A percentile compares a stretch with the other conserved stretches of the same genome.
These are phyloP conservation scores for Parasarocladium wereldwijsianum DNA, from an alignment of 2,329 filamentous ascomycete genomes.

Conservation along the genomic window DNA sequence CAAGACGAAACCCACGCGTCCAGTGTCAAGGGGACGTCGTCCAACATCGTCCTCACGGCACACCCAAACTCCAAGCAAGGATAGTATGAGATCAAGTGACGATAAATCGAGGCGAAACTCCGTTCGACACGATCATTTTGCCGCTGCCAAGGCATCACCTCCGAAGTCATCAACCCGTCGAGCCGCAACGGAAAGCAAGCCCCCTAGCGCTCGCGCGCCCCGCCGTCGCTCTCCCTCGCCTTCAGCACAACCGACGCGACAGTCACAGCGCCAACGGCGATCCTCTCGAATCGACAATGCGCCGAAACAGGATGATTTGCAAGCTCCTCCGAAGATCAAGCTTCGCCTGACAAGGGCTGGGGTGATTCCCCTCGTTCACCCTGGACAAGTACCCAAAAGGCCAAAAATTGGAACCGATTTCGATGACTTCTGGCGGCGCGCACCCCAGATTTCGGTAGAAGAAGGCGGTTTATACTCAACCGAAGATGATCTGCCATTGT, in stretches of 20 bases:
- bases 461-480: constrained; percentile 39
- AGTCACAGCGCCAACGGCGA: constrained; percentile 26
- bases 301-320: constrained; percentile 10
- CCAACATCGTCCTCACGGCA: constrained; percentile 7
- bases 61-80: constrained; percentile 16
- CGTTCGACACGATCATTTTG: constrained; percentile 10
- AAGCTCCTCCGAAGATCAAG: constrained; percentile 31
- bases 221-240: constrained; percentile 28
- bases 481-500: constrained; percentile 42
- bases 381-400: constrained; percentile 38
- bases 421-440: constrained; percentile 40
- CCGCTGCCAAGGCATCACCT: constrained; percentile 13
- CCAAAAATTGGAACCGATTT: constrained; percentile 39
- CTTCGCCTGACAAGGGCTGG: constrained; percentile 25
- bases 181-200: constrained; percentile 13
- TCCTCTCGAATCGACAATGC: constrained; percentile 23
- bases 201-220: constrained; percentile 16
- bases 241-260: constrained; percentile 21
- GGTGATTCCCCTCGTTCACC: constrained; percentile 42
- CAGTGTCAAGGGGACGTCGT: too few species aligned
- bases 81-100: constrained; percentile 13
- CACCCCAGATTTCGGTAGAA: constrained; percentile 35
- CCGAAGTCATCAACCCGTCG: constrained; percentile 18
- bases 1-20: too few species aligned
- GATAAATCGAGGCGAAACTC: constrained; percentile 8